phyloP scores from a whole-genome alignment of 306 rosid genomes.

The Cicer chorassanicum region DNA sequence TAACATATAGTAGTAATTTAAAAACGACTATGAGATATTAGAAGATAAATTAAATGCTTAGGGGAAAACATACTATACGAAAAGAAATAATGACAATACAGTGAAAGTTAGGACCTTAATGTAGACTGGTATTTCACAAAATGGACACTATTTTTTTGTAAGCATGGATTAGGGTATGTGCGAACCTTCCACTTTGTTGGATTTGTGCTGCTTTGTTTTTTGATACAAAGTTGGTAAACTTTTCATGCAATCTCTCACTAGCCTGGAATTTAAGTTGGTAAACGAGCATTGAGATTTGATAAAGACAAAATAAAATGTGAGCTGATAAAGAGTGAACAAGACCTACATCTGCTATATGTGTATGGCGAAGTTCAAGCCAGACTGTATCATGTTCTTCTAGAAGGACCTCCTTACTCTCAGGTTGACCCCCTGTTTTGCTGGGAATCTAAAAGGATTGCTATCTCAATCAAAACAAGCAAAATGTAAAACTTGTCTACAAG shows the following conservation, averaged over 20 bases:
- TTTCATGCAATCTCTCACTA: constrained; percentile 84
- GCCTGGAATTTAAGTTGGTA: constrained; percentile 67
- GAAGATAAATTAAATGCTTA: too few species aligned
- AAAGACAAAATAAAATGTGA: constrained; percentile 15
- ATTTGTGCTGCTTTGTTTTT: constrained; percentile 97
- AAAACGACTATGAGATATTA: too few species aligned
- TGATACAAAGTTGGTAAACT: constrained; percentile 69
- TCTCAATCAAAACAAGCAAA: constrained; percentile 28
- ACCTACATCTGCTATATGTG: constrained; percentile 94
- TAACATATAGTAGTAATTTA: too few species aligned
- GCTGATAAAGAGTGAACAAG: constrained; percentile 30
- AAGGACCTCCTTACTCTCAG: constrained; percentile 78
- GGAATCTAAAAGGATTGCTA: constrained; percentile 63
- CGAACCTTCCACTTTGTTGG: constrained; percentile 84
- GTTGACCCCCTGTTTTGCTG: constrained; percentile 75
- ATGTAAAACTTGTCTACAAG: neutral
- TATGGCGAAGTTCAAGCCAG: constrained; percentile 94
- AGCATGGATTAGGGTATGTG: constrained; percentile 41
- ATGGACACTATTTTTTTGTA: constrained; percentile 41
- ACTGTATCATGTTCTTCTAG: constrained; percentile 80
- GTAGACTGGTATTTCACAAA: constrained; percentile 36
- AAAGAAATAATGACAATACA: constrained; percentile 24
- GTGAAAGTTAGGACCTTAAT: constrained; percentile 20
- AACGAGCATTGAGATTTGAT: constrained; percentile 41
- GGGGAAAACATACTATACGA: neutral